phyloP scores from a whole-genome alignment of 192 early-diverging fungal genomes.

The Dispira simplex region DNA sequence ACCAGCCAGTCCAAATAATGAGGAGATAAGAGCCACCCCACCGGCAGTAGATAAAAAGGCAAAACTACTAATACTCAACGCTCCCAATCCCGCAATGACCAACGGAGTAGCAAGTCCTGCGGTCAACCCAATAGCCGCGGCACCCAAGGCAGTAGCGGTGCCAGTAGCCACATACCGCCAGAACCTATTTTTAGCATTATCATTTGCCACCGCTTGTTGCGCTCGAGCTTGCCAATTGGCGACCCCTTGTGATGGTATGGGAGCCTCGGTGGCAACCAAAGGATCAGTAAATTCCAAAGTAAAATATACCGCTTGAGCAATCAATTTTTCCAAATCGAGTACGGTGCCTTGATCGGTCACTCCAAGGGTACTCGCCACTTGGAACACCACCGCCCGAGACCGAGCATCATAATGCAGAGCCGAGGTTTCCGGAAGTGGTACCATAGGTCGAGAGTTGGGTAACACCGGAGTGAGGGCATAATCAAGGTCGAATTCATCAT shows the following conservation, averaged over 20 bases:
- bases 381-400: conserved; percentile 27
- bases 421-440: neutral
- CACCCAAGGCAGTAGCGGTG: conserved; percentile 25
- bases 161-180: conserved; percentile 27
- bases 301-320: conserved; percentile 17
- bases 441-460: neutral
- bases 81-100: conserved; percentile 33
- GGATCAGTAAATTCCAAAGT: conserved; percentile 24
- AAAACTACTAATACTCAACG: conserved; percentile 26
- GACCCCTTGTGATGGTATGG: conserved; percentile 12
- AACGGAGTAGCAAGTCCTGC: conserved; percentile 35
- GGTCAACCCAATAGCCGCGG: conserved; percentile 29
- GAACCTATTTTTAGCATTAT: conserved; percentile 20
- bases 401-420: conserved; percentile 29
- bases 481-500: neutral
- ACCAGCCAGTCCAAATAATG: conserved; percentile 32
- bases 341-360: conserved; percentile 23
- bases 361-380: conserved; percentile 20
- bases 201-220: conserved; percentile 1
- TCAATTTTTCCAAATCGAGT: conserved; percentile 17
- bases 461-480: neutral
- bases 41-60: conserved; percentile 27
- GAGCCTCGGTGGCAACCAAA: conserved; percentile 16
- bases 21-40: conserved; percentile 28
- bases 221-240: too few species aligned